Percentiles rank a stretch among this genome's conserved stretches.
phyloP scores from a whole-genome alignment of 2,329 filamentous ascomycete species.

The Calonectria pseudoturangicola region DNA sequence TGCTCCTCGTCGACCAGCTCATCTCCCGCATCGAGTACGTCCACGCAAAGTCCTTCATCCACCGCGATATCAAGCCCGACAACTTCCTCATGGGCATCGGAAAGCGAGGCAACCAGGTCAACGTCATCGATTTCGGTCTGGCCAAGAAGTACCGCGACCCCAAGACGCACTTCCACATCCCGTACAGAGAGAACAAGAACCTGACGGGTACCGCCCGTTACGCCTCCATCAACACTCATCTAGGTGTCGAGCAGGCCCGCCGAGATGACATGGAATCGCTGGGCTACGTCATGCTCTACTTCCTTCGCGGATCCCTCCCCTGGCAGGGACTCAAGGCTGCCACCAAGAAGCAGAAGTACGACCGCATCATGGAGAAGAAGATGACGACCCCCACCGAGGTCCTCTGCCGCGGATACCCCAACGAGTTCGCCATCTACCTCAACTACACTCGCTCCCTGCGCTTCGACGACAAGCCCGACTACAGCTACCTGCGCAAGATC shows the following conservation, averaged over 20 bases:
- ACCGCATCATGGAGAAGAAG: slow-evolving; percentile 99
- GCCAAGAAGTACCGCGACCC: slow-evolving; percentile 99
- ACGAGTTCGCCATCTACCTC: slow-evolving; percentile 99
- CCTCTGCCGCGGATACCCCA: slow-evolving; percentile 98
- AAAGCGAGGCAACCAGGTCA: slow-evolving; percentile 99
- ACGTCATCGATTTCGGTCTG: slow-evolving; percentile 98
- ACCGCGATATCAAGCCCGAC: slow-evolving; percentile 99
- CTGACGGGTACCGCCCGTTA: slow-evolving; percentile 98
- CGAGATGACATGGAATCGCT: slow-evolving; percentile 99
- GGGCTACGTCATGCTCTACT: slow-evolving; percentile 99
- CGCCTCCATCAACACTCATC: slow-evolving; percentile 98
- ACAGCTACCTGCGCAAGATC: slow-evolving; percentile 99
- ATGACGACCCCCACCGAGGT: slow-evolving; percentile 99
- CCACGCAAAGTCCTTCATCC: slow-evolving; percentile 99
- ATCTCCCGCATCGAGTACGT: slow-evolving; percentile 99
- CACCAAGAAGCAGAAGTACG: slow-evolving; percentile 99
- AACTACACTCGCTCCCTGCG: slow-evolving; percentile 99
- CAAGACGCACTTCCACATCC: slow-evolving; percentile 99
- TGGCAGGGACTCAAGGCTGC: slow-evolving; percentile 99
- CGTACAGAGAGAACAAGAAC: slow-evolving; percentile 99
- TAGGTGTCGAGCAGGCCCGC: slow-evolving; percentile 98
- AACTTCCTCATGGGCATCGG: slow-evolving; percentile 99
- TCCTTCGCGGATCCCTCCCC: slow-evolving; percentile 98
- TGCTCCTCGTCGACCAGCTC: slow-evolving; percentile 96
- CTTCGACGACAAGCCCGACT: slow-evolving; percentile 99